Conservation (phyloP, 441 rosid genomes). For the Erodium texanum region DNA sequence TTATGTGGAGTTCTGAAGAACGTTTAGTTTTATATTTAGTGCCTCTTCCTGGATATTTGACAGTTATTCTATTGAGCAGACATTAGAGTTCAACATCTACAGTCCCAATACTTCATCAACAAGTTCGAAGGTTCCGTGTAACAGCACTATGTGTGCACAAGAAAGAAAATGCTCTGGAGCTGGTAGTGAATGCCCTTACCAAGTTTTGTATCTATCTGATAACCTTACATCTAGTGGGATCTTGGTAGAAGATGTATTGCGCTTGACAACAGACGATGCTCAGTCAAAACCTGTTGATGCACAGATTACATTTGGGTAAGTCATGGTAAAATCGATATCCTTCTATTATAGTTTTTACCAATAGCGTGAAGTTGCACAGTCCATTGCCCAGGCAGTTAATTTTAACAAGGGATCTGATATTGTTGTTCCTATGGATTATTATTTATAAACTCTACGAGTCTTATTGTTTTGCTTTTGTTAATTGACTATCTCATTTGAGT, state of each 20-base stretch:
- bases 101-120: conserved; percentile 67
- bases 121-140: conserved; percentile 53
- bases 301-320: conserved; percentile 64
- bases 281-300: conserved; percentile 38
- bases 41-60: background rate
- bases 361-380: background rate
- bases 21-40: background rate
- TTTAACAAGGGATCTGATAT: background rate
- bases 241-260: conserved; percentile 71
- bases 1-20: background rate
- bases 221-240: conserved; percentile 64
- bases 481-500: background rate
- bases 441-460: background rate
- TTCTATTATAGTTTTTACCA: background rate
- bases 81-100: conserved; percentile 48
- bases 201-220: conserved; percentile 60
- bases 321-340: conserved; percentile 1
- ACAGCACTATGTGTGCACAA: conserved; percentile 43
- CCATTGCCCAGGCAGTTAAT: background rate
- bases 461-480: background rate
- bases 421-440: background rate
- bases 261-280: conserved; percentile 39
- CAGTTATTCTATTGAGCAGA: conserved; percentile 29
- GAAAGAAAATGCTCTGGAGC: conserved; percentile 41
- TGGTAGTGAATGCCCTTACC: conserved; percentile 56